phyloP scores from a whole-genome alignment of 2,329 filamentous ascomycete species.

The Hymenoscyphus salicellus region DNA sequence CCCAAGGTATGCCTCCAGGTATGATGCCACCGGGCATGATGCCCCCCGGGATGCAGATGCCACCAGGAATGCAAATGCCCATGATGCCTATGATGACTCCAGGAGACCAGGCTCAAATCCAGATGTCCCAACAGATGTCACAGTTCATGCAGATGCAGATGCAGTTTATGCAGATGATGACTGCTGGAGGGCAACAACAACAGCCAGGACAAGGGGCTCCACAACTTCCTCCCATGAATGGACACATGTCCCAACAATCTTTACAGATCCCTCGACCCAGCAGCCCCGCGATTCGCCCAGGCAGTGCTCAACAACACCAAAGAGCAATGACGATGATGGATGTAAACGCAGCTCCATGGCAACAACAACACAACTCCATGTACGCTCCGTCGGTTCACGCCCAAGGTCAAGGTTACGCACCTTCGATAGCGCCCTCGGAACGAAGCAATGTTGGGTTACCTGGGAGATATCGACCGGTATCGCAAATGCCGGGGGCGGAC shows the following conservation, averaged over 20 bases:
- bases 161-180: constrained; percentile 88
- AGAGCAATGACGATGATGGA: constrained; percentile 85
- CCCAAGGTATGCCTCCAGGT: neutral
- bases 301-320: constrained; percentile 26
- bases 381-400: constrained; percentile 49
- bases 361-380: constrained; percentile 40
- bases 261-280: constrained; percentile 26
- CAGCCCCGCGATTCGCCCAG: constrained; percentile 25
- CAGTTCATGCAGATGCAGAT: constrained; percentile 93
- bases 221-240: constrained; percentile 23
- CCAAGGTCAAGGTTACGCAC: constrained; percentile 64
- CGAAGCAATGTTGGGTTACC: constrained; percentile 91
- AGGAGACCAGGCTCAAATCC: constrained; percentile 70
- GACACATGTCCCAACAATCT: constrained; percentile 26
- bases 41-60: constrained; percentile 32
- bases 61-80: constrained; percentile 33
- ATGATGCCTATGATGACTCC: constrained; percentile 44
- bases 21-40: constrained; percentile 27
- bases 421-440: constrained; percentile 93
- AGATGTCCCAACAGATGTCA: constrained; percentile 79
- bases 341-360: constrained; percentile 59
- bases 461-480: constrained; percentile 86
- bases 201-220: constrained; percentile 3
- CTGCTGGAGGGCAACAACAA: constrained; percentile 28
- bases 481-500: constrained; percentile 50